Evolutionary conservation across 768 basidiomycete genomes (phyloP), one percentile per base, ranked within the genome.

Genomic region (Boletus bicolor): DNA sequence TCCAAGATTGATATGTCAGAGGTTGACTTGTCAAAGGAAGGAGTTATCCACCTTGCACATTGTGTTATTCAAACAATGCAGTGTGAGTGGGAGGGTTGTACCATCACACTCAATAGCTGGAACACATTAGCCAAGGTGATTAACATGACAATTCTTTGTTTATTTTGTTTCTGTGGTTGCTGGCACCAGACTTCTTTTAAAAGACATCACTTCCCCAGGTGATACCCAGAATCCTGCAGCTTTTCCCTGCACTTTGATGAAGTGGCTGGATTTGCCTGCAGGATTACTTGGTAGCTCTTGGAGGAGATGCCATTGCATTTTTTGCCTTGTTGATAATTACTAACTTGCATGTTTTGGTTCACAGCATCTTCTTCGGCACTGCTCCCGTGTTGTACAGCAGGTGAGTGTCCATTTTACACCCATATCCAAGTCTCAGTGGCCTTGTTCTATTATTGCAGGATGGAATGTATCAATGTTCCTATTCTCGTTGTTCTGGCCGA

Each of bases 1-100:
- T 54, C 39, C 36, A 60, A 55, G n/a, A 51, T 39, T 41, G 21
- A 61, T 47, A 67, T 57, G 59, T 42, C 53, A 54, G 45, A 54
- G 28, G n/a, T 54, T 50, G 47, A 52, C 42, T 51, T 73, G 15
- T 66, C 70, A 49, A 64, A 51, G 26, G 59, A 68, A 32, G 49
- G 44, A 5, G n/a, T 68, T 28, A 15, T 60, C 39, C 21, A 59
- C 6, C 26, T 73, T 51, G 65, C 70, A 58, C 64, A 54, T 28
- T 41, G 38, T 60, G 58, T 60, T 32, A 64, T 72, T 3, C 66
- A 64, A n/a, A 36, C 51, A 42, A 58, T 66, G 39, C 67, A 55
- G 7, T 71, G 70, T 58, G 70, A 71, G 10, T 71, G 70, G 70
- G 64, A 64, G 19, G 61, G 46, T 12, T 71, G 70, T 48, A 36